Evolutionary conservation across 495 filamentous ascomycete species (phyloP), one percentile per base, ranked within the genome.

Genomic region (Choiromyces venosus): DNA sequence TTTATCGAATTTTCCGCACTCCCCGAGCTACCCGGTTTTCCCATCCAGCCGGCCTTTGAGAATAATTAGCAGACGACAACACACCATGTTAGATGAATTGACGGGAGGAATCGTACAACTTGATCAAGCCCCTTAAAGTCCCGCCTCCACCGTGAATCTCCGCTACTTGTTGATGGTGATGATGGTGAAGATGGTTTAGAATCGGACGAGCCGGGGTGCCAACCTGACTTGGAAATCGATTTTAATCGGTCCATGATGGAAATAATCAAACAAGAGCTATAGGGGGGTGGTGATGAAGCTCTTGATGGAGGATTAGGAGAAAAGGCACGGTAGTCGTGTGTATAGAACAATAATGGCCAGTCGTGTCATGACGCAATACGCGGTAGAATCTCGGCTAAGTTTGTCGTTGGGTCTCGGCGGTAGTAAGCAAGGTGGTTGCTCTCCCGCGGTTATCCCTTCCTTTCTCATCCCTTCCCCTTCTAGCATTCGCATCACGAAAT

Each of bases 191-290:
- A 66, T 37, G 75, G 71, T 71, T 76, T 69, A 39, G 75, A 75
- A 65, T 72, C 75, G 42, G 74, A 76, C 29, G 68, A 56, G 16
- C 66, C 46, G 66, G 74, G 74, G 46, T 75, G 73, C 75, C 75
- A 77, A 33, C 75, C 75, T 16, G 75, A 77, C 67, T 71, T 77
- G 21, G 75, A 77, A 65, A 77, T 71, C 65, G 75, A 77, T 56
- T 77, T 77, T 4, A 77, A 56, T 37, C 75, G 75, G 56, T 77
- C 75, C 75, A 77, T 77, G 18, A 36, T 44, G 61, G 42, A 42
- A 42, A 42, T 42, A 42, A 42, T 42, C 40, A 42, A 18, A 42
- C 40, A 42, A 42, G 40, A 42, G 40, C 40, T 16, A 42, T 42
- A 0, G 40, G 40, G 40, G 40, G 40, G 10, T 12, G 10, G 40